phyloP scores from a whole-genome alignment of 371 early-diverging fungal species.

The Mortierella sp. region DNA sequence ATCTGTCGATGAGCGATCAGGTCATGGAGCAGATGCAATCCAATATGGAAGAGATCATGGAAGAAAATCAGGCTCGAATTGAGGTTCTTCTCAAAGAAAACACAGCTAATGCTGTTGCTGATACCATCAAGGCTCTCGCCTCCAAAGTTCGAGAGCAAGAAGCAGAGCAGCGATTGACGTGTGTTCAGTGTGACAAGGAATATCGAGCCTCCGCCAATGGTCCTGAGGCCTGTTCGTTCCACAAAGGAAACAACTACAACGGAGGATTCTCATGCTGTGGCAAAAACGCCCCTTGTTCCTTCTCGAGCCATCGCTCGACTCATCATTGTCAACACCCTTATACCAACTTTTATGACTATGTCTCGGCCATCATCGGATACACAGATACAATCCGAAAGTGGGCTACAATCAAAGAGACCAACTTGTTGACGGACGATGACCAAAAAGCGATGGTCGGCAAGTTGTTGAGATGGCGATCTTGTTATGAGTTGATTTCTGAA shows the following conservation, averaged over 20 bases:
- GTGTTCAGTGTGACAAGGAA: constrained; percentile 58
- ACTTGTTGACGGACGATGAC: constrained; percentile 30
- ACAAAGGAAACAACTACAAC: constrained; percentile 24
- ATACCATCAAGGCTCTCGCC: constrained; percentile 56
- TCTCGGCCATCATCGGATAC: constrained; percentile 39
- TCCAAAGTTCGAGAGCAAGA: constrained; percentile 38
- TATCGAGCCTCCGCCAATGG: constrained; percentile 57
- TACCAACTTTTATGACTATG: constrained; percentile 52
- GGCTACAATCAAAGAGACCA: constrained; percentile 22
- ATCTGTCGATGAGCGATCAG: constrained; percentile 52
- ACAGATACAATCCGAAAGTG: constrained; percentile 46
- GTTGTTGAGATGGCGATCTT: constrained; percentile 45
- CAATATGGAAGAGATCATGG: constrained; percentile 52
- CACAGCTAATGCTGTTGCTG: constrained; percentile 51
- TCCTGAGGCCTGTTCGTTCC: constrained; percentile 58
- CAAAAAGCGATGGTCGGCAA: constrained; percentile 39
- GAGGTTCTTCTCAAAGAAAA: constrained; percentile 50
- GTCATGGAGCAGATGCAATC: constrained; percentile 57
- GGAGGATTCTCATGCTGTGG: constrained; percentile 55
- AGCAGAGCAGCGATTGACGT: constrained; percentile 50
- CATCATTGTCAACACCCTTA: constrained; percentile 62
- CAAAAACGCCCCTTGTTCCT: constrained; percentile 48
- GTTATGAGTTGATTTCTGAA: constrained; percentile 24
- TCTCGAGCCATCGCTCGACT: constrained; percentile 46
- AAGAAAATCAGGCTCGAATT: constrained; percentile 52